These are phyloP conservation scores for Physcomitrium patens DNA, from an alignment of 225 moss, liverwort and hornwort species.

Conservation along the genomic window DNA sequence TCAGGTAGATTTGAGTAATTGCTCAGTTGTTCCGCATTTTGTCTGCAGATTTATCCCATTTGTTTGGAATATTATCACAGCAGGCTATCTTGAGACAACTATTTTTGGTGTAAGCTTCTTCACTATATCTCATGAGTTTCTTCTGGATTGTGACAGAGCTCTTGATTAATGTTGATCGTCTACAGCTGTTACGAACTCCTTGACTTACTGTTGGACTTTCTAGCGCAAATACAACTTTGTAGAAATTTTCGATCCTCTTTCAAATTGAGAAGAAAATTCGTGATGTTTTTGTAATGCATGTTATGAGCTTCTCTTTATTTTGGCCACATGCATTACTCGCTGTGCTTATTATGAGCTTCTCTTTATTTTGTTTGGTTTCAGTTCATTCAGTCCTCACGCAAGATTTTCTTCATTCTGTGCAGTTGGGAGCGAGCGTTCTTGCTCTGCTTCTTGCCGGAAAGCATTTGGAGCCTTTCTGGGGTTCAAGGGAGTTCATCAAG, in stretches of 20 bases:
- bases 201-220: background rate
- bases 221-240: no score
- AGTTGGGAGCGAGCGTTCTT: slow-evolving; percentile 63
- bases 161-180: slow-evolving; percentile 5
- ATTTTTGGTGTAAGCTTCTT: slow-evolving; percentile 44
- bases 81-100: slow-evolving; percentile 67
- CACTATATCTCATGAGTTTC: slow-evolving; percentile 4
- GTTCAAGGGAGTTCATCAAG: slow-evolving; percentile 88
- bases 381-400: background rate
- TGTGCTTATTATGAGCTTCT: no score
- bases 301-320: no score
- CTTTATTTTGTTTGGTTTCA: background rate
- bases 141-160: background rate
- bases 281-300: no score
- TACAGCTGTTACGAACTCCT: slow-evolving; percentile 8
- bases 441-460: slow-evolving; percentile 74
- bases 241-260: no score
- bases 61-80: slow-evolving; percentile 76
- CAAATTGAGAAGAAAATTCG: no score
- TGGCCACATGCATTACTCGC: no score
- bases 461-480: slow-evolving; percentile 93
- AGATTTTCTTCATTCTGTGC: slow-evolving; percentile 14
- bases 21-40: background rate
- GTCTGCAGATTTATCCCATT: slow-evolving; percentile 74
- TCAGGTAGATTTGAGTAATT: slow-evolving; percentile 1